Percentiles rank a stretch among this genome's conserved stretches.
Evolutionary conservation across 345 rosid genomes (phyloP).

Genomic region (Brassica rapa): DNA sequence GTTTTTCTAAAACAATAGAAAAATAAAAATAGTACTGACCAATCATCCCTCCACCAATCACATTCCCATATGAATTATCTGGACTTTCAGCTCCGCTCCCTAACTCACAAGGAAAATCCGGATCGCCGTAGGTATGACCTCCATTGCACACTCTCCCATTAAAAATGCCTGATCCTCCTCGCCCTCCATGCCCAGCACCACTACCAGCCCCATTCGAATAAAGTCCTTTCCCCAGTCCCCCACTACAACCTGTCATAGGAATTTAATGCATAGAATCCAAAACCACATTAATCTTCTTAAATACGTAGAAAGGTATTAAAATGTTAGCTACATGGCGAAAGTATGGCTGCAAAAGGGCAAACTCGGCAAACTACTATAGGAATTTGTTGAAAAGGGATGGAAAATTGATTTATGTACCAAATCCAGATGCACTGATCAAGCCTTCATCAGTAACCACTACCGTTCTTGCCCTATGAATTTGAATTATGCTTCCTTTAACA

Average conservation of each 20-base stretch:
- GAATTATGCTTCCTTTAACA: slow-evolving; percentile 87
- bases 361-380: slow-evolving; percentile 12
- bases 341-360: slow-evolving; percentile 16
- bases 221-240: slow-evolving; percentile 82
- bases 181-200: slow-evolving; percentile 98
- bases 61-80: slow-evolving; percentile 59
- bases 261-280: slow-evolving; percentile 16
- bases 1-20: slow-evolving; percentile 5
- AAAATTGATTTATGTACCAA: slow-evolving; percentile 53
- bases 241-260: slow-evolving; percentile 75
- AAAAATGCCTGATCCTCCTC: slow-evolving; percentile 90
- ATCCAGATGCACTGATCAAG: slow-evolving; percentile 74
- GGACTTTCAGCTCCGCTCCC: slow-evolving; percentile 97
- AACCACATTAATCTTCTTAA: slow-evolving; percentile 29
- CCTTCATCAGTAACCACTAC: slow-evolving; percentile 70
- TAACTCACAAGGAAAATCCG: slow-evolving; percentile 91
- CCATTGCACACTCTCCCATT: slow-evolving; percentile 79
- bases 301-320: background rate
- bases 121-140: slow-evolving; percentile 79
- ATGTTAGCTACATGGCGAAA: background rate
- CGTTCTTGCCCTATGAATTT: slow-evolving; percentile 89
- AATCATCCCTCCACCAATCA: slow-evolving; percentile 92
- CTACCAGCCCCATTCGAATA: slow-evolving; percentile 90
- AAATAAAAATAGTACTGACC: slow-evolving; percentile 49
- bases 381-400: slow-evolving; percentile 13